Evolutionary conservation across 257 asterid species (phyloP).

Genomic region (Cordia subcordata): DNA sequence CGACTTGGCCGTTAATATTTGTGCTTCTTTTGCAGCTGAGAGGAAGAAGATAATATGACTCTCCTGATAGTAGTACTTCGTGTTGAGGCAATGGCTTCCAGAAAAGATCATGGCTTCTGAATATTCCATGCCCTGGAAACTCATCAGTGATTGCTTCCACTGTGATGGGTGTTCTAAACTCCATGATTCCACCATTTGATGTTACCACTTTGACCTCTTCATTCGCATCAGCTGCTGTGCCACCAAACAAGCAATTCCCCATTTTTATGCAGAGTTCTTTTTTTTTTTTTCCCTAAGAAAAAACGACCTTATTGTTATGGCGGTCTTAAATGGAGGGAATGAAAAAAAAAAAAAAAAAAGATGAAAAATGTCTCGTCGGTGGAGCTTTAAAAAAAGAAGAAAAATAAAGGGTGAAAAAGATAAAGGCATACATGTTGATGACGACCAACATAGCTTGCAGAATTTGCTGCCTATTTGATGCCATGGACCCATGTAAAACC

Average conservation of each 20-base stretch:
- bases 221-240: constrained; percentile 31
- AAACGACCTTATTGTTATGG: no score
- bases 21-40: constrained; percentile 15
- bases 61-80: constrained; percentile 49
- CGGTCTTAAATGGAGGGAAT: background rate
- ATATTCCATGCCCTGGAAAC: constrained; percentile 79
- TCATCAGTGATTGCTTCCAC: constrained; percentile 77
- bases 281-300: no score
- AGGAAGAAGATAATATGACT: constrained; percentile 71
- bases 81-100: constrained; percentile 73
- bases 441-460: no score
- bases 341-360: background rate
- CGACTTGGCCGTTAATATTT: background rate
- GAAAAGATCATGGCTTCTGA: constrained; percentile 62
- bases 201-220: constrained; percentile 50
- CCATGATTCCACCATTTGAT: constrained; percentile 71
- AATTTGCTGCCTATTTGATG: no score
- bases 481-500: background rate
- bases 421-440: background rate
- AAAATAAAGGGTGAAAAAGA: background rate
- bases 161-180: constrained; percentile 46
- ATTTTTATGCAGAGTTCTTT: no score
- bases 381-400: background rate
- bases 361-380: background rate
- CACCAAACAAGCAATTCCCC: constrained; percentile 85